Base-by-base conservation (phyloP, 176 grass and related monocot species). In the Pharus latifolius region DNA sequence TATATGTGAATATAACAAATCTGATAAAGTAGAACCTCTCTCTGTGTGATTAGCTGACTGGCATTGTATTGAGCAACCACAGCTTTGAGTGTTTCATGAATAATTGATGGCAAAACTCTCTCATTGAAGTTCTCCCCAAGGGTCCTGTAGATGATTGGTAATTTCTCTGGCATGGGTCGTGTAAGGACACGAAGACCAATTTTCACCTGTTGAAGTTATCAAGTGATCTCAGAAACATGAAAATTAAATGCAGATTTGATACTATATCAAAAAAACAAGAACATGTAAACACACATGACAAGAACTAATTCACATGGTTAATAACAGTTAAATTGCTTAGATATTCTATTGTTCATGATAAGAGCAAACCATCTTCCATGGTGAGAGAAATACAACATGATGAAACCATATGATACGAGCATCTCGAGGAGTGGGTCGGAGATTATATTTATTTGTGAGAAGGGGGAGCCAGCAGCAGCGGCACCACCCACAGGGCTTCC, bases 51-150 rank as follows among this genome's bases (percentile, higher is more conserved):
- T 35, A 92, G 80, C 70, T 96, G 92, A 66, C 92, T 96, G 54
- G 92, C 88, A 82, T 96, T 96, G 88, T 96, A 96, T 18, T 96
- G 92, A 9, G 92, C 92, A 56, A 96, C 92, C 33, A 96, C 92
- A 62, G 88, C 92, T 75, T 96, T 96, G 56, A 96, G 79, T 38
- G 92, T 92, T 78, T 96, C 92, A 64, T 96, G 88, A 67, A 96
- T 92, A 78, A 96, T 89, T 31, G 92, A 96, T 73, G 92, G 92
- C 66, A 96, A 75, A 25, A 96, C 92, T 84, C 88, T 92, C 60
- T 92, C 92, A 51, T 92, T 87, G 27, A 72, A 96, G 69, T 96
- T 92, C 76, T 87, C 85, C 40, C 92, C 92, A 23, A 92, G 65
- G 20, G 78, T 80, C 75, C 88, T 80, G 66, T 96, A 96, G 42